Evolutionary conservation across 495 filamentous ascomycete genomes (phyloP).

Genomic region (Trichoderma erinaceum): DNA sequence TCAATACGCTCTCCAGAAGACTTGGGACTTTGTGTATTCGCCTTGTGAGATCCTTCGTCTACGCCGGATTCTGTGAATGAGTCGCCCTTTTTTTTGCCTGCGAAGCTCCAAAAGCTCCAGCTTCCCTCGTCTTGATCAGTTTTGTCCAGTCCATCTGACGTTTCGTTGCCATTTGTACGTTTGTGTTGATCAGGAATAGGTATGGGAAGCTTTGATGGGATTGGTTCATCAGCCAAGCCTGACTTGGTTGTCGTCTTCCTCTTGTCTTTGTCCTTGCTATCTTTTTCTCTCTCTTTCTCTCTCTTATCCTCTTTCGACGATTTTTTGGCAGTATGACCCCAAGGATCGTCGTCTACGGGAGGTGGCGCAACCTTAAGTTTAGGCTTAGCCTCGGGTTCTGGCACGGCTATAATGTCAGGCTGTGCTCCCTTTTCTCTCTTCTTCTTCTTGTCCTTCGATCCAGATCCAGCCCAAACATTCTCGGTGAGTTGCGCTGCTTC

Average conservation of each 20-base stretch:
- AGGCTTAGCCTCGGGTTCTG: conserved; percentile 21
- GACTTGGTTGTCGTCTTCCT: conserved; percentile 25
- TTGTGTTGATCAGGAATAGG: neutral
- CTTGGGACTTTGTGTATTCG: neutral
- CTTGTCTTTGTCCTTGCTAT: conserved; percentile 26
- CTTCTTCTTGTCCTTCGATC: conserved; percentile 20
- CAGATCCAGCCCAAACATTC: conserved; percentile 18
- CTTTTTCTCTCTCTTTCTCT: neutral
- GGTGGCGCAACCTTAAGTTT: conserved; percentile 18
- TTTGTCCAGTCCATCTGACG: neutral
- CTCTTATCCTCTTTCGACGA: neutral
- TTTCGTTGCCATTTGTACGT: neutral
- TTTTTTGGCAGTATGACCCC: conserved; percentile 18
- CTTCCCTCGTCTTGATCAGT: neutral
- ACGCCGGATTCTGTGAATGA: neutral
- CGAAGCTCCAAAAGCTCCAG: conserved; percentile 6
- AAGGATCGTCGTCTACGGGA: conserved; percentile 22
- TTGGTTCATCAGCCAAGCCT: neutral
- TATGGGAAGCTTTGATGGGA: too few species aligned
- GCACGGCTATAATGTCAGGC: conserved; percentile 17
- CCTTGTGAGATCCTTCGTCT: neutral
- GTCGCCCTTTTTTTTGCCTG: neutral
- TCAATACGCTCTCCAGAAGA: neutral
- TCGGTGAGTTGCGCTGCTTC: conserved; percentile 8
- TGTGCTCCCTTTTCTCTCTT: conserved; percentile 20